Base-by-base conservation (phyloP, 805 yeast genomes). In the Saturnispora sekii region DNA sequence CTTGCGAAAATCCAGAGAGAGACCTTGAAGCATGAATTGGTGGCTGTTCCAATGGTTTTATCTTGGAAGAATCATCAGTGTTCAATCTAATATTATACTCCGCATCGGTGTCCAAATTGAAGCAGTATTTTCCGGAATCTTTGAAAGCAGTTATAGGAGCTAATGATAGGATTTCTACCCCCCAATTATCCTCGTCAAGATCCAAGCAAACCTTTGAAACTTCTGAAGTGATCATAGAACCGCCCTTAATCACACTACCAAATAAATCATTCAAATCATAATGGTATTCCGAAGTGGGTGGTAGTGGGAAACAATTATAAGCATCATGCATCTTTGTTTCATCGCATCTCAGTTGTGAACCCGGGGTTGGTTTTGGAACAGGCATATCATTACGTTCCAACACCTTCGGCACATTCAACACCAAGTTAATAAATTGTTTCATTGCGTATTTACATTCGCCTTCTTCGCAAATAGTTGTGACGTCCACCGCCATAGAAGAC, bases 401-500 rank as follows among this genome's bases (percentile, higher is more conserved):
- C 7, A 81, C 70, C 48, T 81, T 74, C 26, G 78, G 79, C 16
- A 84, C 74, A 58, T 89, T 84, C 28, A 85, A 66, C 3, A 88
- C 87, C 43, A 81, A 71, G 52, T 82, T 81, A 17, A 90, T 77
- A 21, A 75, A 66, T 51, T 85, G 89, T 21, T 72, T 66, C 77
- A 87, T 70, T 16, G 67, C 60, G 54, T 74, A 73, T 36, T 63
- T 60, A 51, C 88, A 82, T 1, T 53, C 47, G 10, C 31, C n/a
- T 3, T 15, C 26, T 18, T 60, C 65, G 52, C 88, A 79, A 10
- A 63, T 64, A 0, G 87, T 79, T 14, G 64, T 64, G 21, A 90
- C 70, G 59, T 90, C 97, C 38, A 93, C 77, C 2, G 96, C 74
- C 87, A 93, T 81, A 35, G 89, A 77, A 52, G 89, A 96, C 97